phyloP scores from a whole-genome alignment of 2,329 filamentous ascomycete species.

The Chaetomium olivaceum region DNA sequence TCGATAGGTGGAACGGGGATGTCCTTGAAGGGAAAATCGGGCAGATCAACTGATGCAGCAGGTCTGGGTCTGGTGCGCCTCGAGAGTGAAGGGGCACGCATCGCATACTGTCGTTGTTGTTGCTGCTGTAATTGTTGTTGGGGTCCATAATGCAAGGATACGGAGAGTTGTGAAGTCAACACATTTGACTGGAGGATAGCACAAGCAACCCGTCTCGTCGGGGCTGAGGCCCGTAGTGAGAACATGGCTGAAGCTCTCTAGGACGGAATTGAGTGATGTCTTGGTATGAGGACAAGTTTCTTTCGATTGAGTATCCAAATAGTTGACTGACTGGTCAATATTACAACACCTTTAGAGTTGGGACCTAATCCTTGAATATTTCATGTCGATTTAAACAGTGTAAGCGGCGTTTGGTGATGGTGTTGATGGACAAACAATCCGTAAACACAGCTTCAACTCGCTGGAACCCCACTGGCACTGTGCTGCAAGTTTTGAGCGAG shows the following conservation, averaged over 20 bases:
- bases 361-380: neutral
- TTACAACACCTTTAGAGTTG: neutral
- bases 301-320: neutral
- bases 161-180: neutral
- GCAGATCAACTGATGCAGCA: neutral
- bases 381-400: neutral
- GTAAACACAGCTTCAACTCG: neutral
- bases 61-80: neutral
- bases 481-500: neutral
- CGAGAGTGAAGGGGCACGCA: neutral
- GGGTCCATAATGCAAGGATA: neutral
- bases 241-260: constrained; percentile 12
- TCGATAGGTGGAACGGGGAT: constrained; percentile 35
- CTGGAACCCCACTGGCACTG: neutral
- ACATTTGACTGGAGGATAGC: neutral
- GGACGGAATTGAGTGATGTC: neutral
- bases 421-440: neutral
- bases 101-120: constrained; percentile 8
- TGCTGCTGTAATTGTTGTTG: neutral
- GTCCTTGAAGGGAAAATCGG: neutral
- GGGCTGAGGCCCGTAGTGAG: neutral
- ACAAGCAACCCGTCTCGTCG: neutral
- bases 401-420: neutral
- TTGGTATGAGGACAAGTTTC: neutral
- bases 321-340: neutral